These are phyloP conservation scores for Colletotrichum abscissum DNA, from an alignment of 2,329 filamentous ascomycete genomes.

Conservation along the genomic window DNA sequence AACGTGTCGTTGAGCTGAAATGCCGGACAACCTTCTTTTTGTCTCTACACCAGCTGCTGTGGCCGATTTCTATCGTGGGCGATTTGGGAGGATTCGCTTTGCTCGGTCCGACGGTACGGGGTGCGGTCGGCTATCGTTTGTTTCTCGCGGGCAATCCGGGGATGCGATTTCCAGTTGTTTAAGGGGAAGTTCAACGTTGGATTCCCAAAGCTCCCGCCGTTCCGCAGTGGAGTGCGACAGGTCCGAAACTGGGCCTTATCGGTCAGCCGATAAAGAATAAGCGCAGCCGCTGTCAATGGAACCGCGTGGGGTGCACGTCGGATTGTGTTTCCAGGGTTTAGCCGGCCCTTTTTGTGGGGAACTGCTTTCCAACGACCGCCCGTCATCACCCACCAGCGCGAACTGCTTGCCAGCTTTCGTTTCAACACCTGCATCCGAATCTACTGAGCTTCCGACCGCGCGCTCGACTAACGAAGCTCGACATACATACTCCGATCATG, in stretches of 20 bases:
- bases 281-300: slow-evolving; percentile 14
- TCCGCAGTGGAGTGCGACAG: slow-evolving; percentile 30
- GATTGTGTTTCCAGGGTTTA: slow-evolving; percentile 7
- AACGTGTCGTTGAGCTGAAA: slow-evolving; percentile 14
- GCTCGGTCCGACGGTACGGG: background rate
- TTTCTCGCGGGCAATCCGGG: slow-evolving; percentile 17
- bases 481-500: slow-evolving; percentile 12
- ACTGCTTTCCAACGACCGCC: slow-evolving; percentile 17
- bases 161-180: slow-evolving; percentile 23
- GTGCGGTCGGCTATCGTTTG: slow-evolving; percentile 13
- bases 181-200: slow-evolving; percentile 30
- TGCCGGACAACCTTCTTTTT: slow-evolving; percentile 6
- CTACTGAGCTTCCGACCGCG: background rate
- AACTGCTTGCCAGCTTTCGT: background rate
- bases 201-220: slow-evolving; percentile 26
- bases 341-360: slow-evolving; percentile 14
- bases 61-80: background rate
- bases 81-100: background rate
- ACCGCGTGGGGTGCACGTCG: background rate
- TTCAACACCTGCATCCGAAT: background rate
- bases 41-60: background rate
- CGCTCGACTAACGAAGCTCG: background rate
- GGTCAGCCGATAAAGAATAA: slow-evolving; percentile 25
- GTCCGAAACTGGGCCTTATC: slow-evolving; percentile 27
- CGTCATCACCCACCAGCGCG: background rate